These are phyloP conservation scores for Fusarium stilboides DNA, from an alignment of 2,329 filamentous ascomycete genomes.

Conservation along the genomic window DNA sequence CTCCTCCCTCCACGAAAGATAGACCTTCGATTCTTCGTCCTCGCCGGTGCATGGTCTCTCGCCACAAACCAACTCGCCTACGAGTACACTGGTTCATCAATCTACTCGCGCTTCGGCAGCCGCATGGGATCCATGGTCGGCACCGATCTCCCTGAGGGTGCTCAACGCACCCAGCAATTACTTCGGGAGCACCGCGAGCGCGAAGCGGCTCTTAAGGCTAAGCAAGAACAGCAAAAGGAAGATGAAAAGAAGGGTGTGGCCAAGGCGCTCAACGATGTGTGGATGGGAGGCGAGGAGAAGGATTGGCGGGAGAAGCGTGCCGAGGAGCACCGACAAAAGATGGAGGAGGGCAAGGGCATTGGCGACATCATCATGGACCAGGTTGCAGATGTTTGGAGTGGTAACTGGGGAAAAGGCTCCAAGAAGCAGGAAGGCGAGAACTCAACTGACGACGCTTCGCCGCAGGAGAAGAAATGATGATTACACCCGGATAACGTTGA, in stretches of 20 bases:
- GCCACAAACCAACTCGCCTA: conserved; percentile 69
- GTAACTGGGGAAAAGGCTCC: conserved; percentile 53
- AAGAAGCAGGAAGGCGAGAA: conserved; percentile 51
- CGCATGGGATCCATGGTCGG: conserved; percentile 63
- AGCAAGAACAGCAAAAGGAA: conserved; percentile 37
- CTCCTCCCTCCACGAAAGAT: conserved; percentile 67
- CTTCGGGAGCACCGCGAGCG: conserved; percentile 63
- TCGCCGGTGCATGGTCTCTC: conserved; percentile 66
- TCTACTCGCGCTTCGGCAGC: conserved; percentile 63
- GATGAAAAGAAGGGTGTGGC: conserved; percentile 54
- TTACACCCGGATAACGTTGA: not conserved
- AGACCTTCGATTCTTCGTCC: conserved; percentile 66
- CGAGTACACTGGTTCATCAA: conserved; percentile 70
- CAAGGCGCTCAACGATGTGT: conserved; percentile 63
- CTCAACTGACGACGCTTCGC: conserved; percentile 25
- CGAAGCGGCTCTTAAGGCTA: conserved; percentile 52
- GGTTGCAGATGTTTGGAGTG: conserved; percentile 67
- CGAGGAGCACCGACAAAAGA: conserved; percentile 66
- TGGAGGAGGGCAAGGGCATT: conserved; percentile 70
- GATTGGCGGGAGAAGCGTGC: conserved; percentile 69
- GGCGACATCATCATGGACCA: conserved; percentile 71
- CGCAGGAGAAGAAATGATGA: conserved; percentile 44
- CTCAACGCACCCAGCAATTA: conserved; percentile 62
- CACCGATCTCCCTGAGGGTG: conserved; percentile 71
- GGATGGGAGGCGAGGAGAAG: conserved; percentile 71